Evolutionary conservation across 148 eudicot species (phyloP).

Genomic region (Heliamphora exappendiculata): DNA sequence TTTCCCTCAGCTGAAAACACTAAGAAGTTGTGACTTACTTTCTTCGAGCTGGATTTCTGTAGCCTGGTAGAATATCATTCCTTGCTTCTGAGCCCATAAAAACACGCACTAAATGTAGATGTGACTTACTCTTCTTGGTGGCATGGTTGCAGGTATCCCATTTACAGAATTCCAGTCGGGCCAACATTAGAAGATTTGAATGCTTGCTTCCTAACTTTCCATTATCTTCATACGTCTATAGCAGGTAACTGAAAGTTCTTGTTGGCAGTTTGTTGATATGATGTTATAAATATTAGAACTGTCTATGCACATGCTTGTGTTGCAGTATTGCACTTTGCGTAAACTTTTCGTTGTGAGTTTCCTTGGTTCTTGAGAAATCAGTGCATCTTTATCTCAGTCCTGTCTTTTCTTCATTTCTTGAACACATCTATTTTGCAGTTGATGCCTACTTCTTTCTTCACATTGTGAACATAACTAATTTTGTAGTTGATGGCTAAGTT

Average conservation of each 20-base stretch:
- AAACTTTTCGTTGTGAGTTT: neutral
- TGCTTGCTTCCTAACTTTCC: constrained; percentile 90
- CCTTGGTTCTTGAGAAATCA: neutral
- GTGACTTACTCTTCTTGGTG: constrained; percentile 5
- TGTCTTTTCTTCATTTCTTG: neutral
- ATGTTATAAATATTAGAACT: too few species aligned
- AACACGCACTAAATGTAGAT: neutral
- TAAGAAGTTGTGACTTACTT: constrained; percentile 73
- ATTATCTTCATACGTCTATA: constrained; percentile 54
- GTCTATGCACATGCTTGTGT: neutral
- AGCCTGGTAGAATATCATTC: constrained; percentile 62
- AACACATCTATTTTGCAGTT: neutral
- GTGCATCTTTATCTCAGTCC: neutral
- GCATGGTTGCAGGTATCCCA: constrained; percentile 69
- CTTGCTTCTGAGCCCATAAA: neutral
- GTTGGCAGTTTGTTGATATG: neutral
- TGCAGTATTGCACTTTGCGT: neutral
- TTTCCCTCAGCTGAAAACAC: constrained; percentile 57
- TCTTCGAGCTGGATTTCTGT: constrained; percentile 83
- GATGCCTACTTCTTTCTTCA: neutral
- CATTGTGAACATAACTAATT: neutral
- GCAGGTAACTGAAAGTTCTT: constrained; percentile 49
- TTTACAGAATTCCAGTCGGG: constrained; percentile 85
- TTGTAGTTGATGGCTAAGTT: neutral
- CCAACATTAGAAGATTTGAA: constrained; percentile 76